A percentile compares a stretch with the other conserved stretches of the same genome.
Conservation (phyloP, 805 yeast species). For the Suhomyces sp. region DNA sequence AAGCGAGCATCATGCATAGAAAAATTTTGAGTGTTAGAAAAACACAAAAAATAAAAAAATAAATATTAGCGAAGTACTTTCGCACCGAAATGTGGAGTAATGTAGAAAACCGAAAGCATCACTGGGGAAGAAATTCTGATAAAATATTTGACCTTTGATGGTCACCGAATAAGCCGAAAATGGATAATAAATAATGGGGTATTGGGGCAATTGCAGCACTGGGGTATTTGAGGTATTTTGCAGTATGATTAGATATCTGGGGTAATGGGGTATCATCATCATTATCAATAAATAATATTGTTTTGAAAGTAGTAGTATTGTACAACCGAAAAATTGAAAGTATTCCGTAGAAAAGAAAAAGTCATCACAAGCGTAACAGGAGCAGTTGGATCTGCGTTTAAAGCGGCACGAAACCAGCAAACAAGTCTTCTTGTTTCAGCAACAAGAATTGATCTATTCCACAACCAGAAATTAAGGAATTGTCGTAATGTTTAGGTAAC, state of each 20-base stretch:
- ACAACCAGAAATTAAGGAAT: conserved; percentile 12
- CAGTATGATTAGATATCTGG: background rate
- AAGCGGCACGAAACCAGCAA: conserved; percentile 19
- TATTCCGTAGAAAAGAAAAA: background rate
- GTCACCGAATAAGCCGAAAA: background rate
- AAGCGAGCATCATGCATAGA: background rate
- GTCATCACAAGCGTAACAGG: conserved; percentile 2
- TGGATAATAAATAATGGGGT: background rate
- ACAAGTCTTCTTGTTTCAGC: conserved; percentile 26
- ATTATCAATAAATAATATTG: background rate
- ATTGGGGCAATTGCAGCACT: background rate
- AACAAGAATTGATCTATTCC: conserved; percentile 23
- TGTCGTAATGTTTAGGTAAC: conserved; percentile 14
- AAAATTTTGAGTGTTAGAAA: background rate
- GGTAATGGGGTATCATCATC: conserved; percentile 3
- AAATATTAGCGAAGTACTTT: background rate
- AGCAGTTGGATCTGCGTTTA: conserved; percentile 2
- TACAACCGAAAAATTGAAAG: conserved; percentile 8
- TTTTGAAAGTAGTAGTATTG: conserved; percentile 1
- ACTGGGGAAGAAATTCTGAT: background rate
- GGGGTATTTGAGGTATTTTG: background rate
- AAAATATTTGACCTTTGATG: background rate
- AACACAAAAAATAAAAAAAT: background rate
- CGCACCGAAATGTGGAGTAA: background rate
- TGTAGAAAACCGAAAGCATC: background rate